phyloP scores from a whole-genome alignment of 2,329 filamentous ascomycete genomes.

The Xylaria sp. region DNA sequence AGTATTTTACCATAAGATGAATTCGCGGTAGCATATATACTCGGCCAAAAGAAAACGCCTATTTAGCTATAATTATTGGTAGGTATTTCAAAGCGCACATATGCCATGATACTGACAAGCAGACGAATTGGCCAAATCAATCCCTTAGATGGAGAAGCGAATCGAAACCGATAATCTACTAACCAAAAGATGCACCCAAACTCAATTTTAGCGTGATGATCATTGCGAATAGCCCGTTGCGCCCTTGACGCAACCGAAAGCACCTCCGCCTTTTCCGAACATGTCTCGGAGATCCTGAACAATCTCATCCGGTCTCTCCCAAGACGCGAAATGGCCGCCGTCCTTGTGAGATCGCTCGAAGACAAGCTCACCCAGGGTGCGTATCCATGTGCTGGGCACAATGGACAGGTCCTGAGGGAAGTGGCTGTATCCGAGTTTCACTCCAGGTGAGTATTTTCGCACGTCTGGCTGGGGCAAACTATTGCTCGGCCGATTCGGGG shows the following conservation, averaged over 20 bases:
- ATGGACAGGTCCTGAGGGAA: conserved; percentile 69
- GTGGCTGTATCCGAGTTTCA: conserved; percentile 59
- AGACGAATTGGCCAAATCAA: too few relatives aligned
- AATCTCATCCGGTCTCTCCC: conserved; percentile 66
- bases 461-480: conserved; percentile 36
- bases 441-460: conserved; percentile 49
- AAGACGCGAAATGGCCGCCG: conserved; percentile 72
- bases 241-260: conserved; percentile 51
- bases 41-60: too few relatives aligned
- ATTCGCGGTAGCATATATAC: not conserved
- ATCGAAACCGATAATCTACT: too few relatives aligned
- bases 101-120: too few relatives aligned
- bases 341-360: conserved; percentile 62
- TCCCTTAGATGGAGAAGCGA: too few relatives aligned
- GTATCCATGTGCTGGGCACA: conserved; percentile 65
- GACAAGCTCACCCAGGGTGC: conserved; percentile 70
- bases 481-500: conserved; percentile 37
- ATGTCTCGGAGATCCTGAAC: conserved; percentile 65
- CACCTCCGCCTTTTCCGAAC: conserved; percentile 65
- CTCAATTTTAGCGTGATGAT: not conserved
- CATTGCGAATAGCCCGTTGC: conserved; percentile 45
- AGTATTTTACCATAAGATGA: not conserved
- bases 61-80: too few relatives aligned
- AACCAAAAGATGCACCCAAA: not conserved
- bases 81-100: too few relatives aligned